Conservation (phyloP, 495 filamentous ascomycete species). For the Xylaria venustula region DNA sequence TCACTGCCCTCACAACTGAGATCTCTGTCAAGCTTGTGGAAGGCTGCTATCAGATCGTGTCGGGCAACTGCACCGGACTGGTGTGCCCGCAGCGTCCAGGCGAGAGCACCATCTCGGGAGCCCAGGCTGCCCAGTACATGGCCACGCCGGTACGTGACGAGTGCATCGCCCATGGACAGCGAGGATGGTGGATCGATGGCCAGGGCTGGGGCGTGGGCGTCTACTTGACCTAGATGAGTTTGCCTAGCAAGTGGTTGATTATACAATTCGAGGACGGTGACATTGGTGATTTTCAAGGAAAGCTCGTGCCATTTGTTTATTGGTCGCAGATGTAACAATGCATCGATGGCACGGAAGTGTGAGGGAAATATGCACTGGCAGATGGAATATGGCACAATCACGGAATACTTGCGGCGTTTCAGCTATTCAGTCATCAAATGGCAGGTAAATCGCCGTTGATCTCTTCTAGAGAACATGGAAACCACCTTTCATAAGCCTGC, state of each 20-base stretch:
- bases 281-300: not conserved
- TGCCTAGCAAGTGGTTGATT: not conserved
- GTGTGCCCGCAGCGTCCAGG: conserved; percentile 27
- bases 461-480: not conserved
- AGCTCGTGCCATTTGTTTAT: not conserved
- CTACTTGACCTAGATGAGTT: conserved; percentile 21
- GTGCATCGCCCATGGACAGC: conserved; percentile 28
- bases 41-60: conserved; percentile 24
- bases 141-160: conserved; percentile 19
- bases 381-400: not conserved
- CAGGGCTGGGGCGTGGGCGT: conserved; percentile 22
- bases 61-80: conserved; percentile 28
- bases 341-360: not conserved
- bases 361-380: not conserved
- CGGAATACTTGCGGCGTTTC: not conserved
- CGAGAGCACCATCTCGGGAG: conserved; percentile 21
- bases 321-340: not conserved
- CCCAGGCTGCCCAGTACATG: conserved; percentile 26
- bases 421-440: not conserved
- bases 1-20: conserved; percentile 16
- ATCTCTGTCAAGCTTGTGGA: conserved; percentile 27
- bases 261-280: not conserved
- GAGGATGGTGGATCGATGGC: conserved; percentile 30
- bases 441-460: not conserved
- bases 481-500: not conserved